These are phyloP conservation scores for Radiomyces spectabilis DNA, from an alignment of 192 early-diverging fungal species.

Conservation along the genomic window DNA sequence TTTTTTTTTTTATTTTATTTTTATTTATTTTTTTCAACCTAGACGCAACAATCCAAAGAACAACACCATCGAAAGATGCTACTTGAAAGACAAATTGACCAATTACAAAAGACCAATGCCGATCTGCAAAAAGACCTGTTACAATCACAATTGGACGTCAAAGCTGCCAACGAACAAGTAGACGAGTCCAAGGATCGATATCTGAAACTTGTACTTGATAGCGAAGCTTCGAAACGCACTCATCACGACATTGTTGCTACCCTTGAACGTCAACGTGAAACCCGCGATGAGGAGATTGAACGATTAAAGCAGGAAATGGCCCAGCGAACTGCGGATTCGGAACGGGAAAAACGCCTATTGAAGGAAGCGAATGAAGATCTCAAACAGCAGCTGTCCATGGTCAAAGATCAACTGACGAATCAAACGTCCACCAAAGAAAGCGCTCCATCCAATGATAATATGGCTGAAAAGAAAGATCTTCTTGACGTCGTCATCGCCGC, in stretches of 20 bases:
- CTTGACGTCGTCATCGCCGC: neutral
- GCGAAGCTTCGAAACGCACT: neutral
- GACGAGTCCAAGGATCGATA: neutral
- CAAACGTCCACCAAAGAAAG: neutral
- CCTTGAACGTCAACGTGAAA: neutral
- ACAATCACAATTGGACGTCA: neutral
- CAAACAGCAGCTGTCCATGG: neutral
- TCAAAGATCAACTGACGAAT: neutral
- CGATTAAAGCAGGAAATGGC: neutral
- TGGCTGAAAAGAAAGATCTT: neutral
- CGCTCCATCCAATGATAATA: neutral
- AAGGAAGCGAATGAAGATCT: neutral
- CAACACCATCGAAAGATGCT: neutral
- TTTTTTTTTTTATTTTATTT: slow-evolving; percentile 3
- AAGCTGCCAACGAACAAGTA: neutral
- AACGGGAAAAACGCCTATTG: neutral
- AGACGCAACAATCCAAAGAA: neutral
- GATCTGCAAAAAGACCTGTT: neutral
- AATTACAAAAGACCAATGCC: neutral
- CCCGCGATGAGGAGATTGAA: neutral
- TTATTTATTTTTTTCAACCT: neutral
- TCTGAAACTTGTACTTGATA: neutral
- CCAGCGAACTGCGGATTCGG: neutral
- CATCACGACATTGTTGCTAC: neutral
- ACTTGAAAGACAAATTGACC: neutral